phyloP scores from a whole-genome alignment of 179 eudicot species.

The Spergularia azorica region DNA sequence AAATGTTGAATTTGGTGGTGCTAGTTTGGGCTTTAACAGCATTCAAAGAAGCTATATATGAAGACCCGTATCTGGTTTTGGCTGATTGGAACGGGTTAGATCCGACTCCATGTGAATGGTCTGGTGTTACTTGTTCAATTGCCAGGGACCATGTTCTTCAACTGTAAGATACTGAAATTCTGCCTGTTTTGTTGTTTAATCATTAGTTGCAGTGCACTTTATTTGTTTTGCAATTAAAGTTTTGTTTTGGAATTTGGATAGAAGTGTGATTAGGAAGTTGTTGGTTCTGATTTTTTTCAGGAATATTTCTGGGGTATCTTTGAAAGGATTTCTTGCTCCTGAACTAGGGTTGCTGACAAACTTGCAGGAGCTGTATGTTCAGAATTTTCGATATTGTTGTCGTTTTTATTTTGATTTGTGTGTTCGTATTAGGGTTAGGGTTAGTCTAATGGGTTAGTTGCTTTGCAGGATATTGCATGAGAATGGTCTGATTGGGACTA shows the following conservation, averaged over 20 bases:
- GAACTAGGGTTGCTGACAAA: conserved; percentile 57
- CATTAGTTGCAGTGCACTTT: no score
- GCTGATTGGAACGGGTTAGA: conserved; percentile 83
- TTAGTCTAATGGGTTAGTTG: conserved; percentile 10
- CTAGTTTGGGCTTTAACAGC: conserved; percentile 74
- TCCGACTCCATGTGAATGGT: conserved; percentile 85
- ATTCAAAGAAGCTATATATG: conserved; percentile 84
- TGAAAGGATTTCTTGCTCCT: conserved; percentile 85
- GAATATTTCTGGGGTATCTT: conserved; percentile 72
- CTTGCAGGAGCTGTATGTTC: conserved; percentile 75
- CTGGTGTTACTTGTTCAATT: conserved; percentile 67
- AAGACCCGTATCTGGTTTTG: conserved; percentile 78
- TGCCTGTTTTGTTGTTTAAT: neutral
- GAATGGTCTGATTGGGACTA: conserved; percentile 66
- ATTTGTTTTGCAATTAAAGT: neutral
- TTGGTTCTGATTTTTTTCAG: conserved; percentile 42
- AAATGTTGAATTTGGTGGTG: conserved; percentile 29
- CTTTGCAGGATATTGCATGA: conserved; percentile 71
- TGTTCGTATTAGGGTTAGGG: conserved; percentile 11
- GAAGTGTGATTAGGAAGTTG: neutral
- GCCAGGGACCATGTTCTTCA: conserved; percentile 66
- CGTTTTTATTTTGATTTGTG: neutral
- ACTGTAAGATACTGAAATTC: conserved; percentile 53
- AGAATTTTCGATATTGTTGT: conserved; percentile 1
- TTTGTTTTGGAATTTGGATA: neutral